These are phyloP conservation scores for Earliella scabrosa DNA, from an alignment of 1,284 basidiomycete species.

Conservation along the genomic window DNA sequence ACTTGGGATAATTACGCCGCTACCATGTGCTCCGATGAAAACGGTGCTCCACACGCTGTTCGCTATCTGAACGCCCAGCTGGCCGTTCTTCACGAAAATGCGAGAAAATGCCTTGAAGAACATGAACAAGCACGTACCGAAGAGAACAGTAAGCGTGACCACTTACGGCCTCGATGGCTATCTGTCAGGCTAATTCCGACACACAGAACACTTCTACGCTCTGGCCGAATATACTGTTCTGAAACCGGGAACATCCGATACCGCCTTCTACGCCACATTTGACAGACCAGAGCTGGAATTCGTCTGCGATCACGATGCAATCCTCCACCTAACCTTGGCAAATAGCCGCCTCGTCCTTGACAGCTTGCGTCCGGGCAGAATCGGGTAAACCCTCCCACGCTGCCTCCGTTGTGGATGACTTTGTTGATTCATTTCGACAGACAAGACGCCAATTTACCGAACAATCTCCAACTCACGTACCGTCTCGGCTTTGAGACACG, in stretches of 20 bases:
- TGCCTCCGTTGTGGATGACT: no score
- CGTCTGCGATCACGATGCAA: constrained; percentile 34
- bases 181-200: constrained; percentile 1
- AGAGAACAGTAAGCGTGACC: constrained; percentile 10
- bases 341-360: constrained; percentile 23
- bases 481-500: constrained; percentile 26
- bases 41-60: constrained; percentile 33
- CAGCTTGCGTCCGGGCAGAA: neutral
- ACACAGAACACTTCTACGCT: constrained; percentile 19
- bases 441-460: neutral
- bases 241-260: constrained; percentile 3
- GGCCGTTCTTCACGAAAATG: constrained; percentile 33
- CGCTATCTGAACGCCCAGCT: constrained; percentile 39
- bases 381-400: no score
- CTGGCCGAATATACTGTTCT: constrained; percentile 16
- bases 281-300: constrained; percentile 29
- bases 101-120: constrained; percentile 29
- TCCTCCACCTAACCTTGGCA: constrained; percentile 27
- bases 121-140: constrained; percentile 18
- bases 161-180: neutral
- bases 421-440: no score
- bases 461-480: constrained; percentile 22
- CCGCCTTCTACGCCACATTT: constrained; percentile 28
- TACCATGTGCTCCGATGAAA: constrained; percentile 37
- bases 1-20: neutral